phyloP scores from a whole-genome alignment of 2,329 filamentous ascomycete species.

The Fonsecaea pugnacius region DNA sequence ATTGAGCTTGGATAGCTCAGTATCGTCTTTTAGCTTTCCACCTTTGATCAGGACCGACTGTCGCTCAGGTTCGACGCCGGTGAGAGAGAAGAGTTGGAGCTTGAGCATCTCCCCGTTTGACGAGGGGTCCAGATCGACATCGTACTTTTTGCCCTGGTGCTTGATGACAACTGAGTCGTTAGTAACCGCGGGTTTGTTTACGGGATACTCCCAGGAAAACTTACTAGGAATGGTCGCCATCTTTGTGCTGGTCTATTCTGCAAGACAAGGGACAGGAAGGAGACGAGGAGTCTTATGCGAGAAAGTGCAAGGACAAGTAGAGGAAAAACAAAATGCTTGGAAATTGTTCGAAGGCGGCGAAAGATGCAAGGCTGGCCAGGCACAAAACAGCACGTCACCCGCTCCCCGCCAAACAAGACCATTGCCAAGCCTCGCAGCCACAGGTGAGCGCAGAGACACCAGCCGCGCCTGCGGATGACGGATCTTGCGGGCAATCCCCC shows the following conservation, averaged over 20 bases:
- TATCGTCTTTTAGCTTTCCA: constrained; percentile 93
- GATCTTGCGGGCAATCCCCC: constrained; percentile 14
- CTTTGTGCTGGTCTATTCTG: constrained; percentile 34
- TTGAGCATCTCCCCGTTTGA: constrained; percentile 93
- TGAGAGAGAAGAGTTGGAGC: constrained; percentile 91
- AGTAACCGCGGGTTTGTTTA: constrained; percentile 1
- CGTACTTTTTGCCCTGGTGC: constrained; percentile 92
- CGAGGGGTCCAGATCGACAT: constrained; percentile 84
- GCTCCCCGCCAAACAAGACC: constrained; percentile 6
- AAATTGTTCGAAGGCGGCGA: constrained; percentile 20
- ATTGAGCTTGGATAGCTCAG: constrained; percentile 78
- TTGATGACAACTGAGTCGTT: constrained; percentile 76
- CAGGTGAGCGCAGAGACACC: constrained; percentile 18
- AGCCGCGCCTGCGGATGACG: constrained; percentile 9
- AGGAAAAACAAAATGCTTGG: constrained; percentile 21
- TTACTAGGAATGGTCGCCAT: constrained; percentile 64
- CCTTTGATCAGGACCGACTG: constrained; percentile 97
- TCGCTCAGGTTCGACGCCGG: constrained; percentile 91
- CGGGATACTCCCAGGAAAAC: constrained; percentile 29
- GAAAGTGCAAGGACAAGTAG: background rate
- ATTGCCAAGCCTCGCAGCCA: constrained; percentile 4
- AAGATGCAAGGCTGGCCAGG: constrained; percentile 21
- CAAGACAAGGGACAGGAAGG: background rate
- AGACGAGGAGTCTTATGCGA: background rate
- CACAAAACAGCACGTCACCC: constrained; percentile 19